phyloP scores from a whole-genome alignment of 2,329 filamentous ascomycete genomes.

The Colletotrichum magnum region DNA sequence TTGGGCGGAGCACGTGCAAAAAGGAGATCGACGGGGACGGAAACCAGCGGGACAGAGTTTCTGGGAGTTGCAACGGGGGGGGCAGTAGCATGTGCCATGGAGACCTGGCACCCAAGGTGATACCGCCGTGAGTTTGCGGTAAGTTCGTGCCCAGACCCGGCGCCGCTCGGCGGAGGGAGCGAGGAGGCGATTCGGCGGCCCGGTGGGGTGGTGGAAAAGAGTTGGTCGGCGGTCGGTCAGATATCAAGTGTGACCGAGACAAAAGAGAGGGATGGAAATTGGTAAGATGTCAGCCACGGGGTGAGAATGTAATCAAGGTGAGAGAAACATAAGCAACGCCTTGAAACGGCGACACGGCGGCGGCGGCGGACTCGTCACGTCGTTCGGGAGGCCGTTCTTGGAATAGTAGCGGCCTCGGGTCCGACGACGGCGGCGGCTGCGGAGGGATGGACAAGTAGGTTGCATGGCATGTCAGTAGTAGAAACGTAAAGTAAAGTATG shows the following conservation, averaged over 20 bases:
- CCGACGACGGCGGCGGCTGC: constrained; percentile 10
- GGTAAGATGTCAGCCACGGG: background rate
- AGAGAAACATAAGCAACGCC: background rate
- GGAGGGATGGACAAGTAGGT: background rate
- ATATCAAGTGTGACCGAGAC: background rate
- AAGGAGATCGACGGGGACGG: constrained; percentile 36
- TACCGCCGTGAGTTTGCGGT: background rate
- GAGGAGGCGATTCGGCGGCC: background rate
- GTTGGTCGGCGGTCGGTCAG: background rate
- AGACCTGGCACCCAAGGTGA: background rate
- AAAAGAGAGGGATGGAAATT: background rate
- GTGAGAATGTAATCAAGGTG: constrained; percentile 11
- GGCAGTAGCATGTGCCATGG: background rate
- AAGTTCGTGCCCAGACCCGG: constrained; percentile 7
- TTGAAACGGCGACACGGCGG: background rate
- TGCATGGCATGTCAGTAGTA: background rate
- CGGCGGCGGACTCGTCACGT: constrained; percentile 21
- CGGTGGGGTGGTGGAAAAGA: background rate
- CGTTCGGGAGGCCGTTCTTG: constrained; percentile 22
- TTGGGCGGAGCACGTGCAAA: constrained; percentile 5
- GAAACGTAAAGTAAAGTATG: background rate
- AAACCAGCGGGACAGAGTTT: constrained; percentile 36
- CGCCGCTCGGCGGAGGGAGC: constrained; percentile 1
- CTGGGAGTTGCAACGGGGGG: constrained; percentile 20
- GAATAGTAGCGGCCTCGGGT: constrained; percentile 34